A percentile compares a stretch with the other conserved stretches of the same genome.
Evolutionary conservation across 2,329 filamentous ascomycete species (phyloP).

Genomic region (Claviceps citrina): DNA sequence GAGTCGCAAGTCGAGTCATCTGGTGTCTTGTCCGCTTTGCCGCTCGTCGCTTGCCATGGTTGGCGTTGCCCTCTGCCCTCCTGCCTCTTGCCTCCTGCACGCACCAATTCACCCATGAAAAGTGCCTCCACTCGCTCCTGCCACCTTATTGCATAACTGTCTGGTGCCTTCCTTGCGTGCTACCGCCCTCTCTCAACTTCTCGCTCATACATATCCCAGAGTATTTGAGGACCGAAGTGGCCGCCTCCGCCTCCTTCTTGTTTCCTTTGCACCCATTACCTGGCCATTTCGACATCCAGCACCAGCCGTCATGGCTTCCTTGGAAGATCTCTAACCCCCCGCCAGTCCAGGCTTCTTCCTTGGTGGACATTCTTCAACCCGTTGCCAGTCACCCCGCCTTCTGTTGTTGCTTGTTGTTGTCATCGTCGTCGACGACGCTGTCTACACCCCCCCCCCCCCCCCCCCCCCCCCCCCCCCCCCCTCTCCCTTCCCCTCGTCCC

Average conservation of each 20-base stretch:
- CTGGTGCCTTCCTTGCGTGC: not conserved
- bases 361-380: constrained; percentile 6
- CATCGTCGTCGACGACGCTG: not conserved
- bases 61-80: not conserved
- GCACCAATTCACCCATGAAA: not conserved
- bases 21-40: not conserved
- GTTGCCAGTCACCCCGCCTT: not conserved
- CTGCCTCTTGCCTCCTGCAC: no score
- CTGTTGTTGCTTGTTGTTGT: not conserved
- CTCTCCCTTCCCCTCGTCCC: not conserved
- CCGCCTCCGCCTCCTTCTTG: constrained; percentile 2
- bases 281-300: constrained; percentile 5
- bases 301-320: constrained; percentile 5
- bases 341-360: constrained; percentile 6
- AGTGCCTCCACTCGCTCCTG: not conserved
- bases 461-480: not conserved
- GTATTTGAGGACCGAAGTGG: constrained; percentile 7
- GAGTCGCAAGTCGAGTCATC: not conserved
- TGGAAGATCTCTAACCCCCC: constrained; percentile 7
- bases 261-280: constrained; percentile 4
- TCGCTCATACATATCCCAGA: not conserved
- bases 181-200: not conserved
- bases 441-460: not conserved
- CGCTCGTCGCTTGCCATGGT: not conserved
- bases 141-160: not conserved